Evolutionary conservation across 2,329 filamentous ascomycete genomes (phyloP).

Genomic region (Curvularia hawaiiensis): DNA sequence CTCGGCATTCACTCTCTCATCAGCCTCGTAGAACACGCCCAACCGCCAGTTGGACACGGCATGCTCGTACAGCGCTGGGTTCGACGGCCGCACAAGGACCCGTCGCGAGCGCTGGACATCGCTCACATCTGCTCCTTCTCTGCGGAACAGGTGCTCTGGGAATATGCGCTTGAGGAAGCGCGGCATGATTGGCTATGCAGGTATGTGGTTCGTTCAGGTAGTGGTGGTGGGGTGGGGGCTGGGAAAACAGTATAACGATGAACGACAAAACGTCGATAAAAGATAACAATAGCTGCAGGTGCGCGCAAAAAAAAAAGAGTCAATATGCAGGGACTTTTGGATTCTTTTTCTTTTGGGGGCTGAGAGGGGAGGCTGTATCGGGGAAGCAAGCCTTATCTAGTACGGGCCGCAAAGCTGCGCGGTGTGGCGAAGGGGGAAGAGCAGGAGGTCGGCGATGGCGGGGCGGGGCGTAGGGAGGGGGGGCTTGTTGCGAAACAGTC

Average conservation of each 20-base stretch:
- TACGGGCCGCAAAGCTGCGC: background rate
- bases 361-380: background rate
- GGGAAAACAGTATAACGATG: background rate
- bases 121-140: slow-evolving; percentile 15
- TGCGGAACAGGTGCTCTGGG: slow-evolving; percentile 27
- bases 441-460: background rate
- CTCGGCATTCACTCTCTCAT: slow-evolving; percentile 14
- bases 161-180: slow-evolving; percentile 31
- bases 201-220: background rate
- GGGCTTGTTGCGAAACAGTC: background rate
- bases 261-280: background rate
- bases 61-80: slow-evolving; percentile 15
- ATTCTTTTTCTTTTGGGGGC: background rate
- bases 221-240: background rate
- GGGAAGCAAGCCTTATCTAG: background rate
- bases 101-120: slow-evolving; percentile 30
- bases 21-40: slow-evolving; percentile 9
- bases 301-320: background rate
- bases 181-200: slow-evolving; percentile 17
- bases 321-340: background rate
- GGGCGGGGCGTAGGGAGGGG: background rate
- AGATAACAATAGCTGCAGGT: background rate
- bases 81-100: slow-evolving; percentile 24
- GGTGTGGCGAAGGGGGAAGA: background rate
- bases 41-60: slow-evolving; percentile 12